Base-by-base conservation (phyloP, 2,329 filamentous ascomycete species). In the Hymenoscyphus fructigenus region DNA sequence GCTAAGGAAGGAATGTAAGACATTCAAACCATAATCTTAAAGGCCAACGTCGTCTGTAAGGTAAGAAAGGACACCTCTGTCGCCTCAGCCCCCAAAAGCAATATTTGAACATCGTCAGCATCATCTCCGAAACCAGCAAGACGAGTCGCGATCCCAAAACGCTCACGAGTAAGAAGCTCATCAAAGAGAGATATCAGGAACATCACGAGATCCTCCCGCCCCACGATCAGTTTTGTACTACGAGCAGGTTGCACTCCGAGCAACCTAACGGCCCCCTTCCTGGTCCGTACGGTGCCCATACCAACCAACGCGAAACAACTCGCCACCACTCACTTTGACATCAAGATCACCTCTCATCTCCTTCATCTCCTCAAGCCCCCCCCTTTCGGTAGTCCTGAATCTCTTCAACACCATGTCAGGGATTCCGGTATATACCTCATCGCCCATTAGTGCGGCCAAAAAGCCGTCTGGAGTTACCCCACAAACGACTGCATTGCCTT, bases 341-440 rank as follows among this genome's bases (percentile, higher is more conserved):
- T 47, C 44, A 47, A 47, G 20, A 50, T 50, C 44, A 7, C 5
- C 44, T 23, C 20, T 26, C 44, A 26, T 50, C 44, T 23, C 44
- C 20, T 15, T 5, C 5, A 50, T 23, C 20, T 23, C 14, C 34
- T 36, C 34, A 12, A 36, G 14, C 2, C 10, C 34, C 34, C 29
- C 28, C 28, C 28, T 23, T 50, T 23, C n/a, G 44, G n/a, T 50
- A n/a, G 44, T 23, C 44, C 44, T 50, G n/a, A 23, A 50, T 23
- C 44, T 50, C 44, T 2, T 50, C 44, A 50, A 50, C 44, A 50
- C 44, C 44, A 88, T 88, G 86, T 80, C 85, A 59, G 82, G 85
- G n/a, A 83, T 89, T 67, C 84, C 82, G 58, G 81, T 88, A 53
- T 86, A 87, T 75, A 83, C 81, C 41, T 76, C 83, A 62, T 86